Percentiles rank a stretch among this genome's conserved stretches.
Conservation (phyloP, 495 filamentous ascomycete species). For the Penicillium egyptiacum region DNA sequence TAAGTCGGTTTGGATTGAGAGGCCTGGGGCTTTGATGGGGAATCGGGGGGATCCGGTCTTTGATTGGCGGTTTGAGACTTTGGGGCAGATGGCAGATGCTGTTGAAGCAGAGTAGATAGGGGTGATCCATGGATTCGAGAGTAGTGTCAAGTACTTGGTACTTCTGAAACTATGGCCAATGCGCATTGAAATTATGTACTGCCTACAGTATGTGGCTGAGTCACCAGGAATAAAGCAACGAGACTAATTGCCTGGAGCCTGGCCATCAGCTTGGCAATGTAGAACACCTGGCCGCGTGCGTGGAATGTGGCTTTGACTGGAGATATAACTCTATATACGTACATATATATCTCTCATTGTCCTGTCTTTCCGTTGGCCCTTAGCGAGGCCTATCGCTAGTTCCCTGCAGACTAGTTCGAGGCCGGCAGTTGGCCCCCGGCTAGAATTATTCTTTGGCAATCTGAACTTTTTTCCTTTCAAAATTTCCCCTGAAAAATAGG, state of each 20-base stretch:
- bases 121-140: too few species aligned
- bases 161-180: background rate
- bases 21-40: constrained; percentile 48
- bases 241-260: constrained; percentile 8
- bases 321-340: background rate
- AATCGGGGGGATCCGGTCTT: constrained; percentile 48
- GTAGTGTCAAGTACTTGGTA: background rate
- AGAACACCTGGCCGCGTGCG: constrained; percentile 1
- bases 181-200: background rate
- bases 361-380: background rate
- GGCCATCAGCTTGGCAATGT: background rate
- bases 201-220: constrained; percentile 3
- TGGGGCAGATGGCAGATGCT: constrained; percentile 72
- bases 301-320: constrained; percentile 2
- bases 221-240: constrained; percentile 1
- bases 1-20: constrained; percentile 68
- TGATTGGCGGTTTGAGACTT: constrained; percentile 60
- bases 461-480: background rate
- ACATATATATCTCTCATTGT: background rate
- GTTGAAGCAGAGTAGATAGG: constrained; percentile 53
- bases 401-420: constrained; percentile 5
- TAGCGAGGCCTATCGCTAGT: constrained; percentile 7
- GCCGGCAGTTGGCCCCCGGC: constrained; percentile 5
- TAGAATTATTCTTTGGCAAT: constrained; percentile 1
- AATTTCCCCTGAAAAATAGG: background rate